A percentile compares a stretch with the other conserved stretches of the same genome.
phyloP scores from a whole-genome alignment of 2,329 filamentous ascomycete genomes.

The Neofusicoccum ribis region DNA sequence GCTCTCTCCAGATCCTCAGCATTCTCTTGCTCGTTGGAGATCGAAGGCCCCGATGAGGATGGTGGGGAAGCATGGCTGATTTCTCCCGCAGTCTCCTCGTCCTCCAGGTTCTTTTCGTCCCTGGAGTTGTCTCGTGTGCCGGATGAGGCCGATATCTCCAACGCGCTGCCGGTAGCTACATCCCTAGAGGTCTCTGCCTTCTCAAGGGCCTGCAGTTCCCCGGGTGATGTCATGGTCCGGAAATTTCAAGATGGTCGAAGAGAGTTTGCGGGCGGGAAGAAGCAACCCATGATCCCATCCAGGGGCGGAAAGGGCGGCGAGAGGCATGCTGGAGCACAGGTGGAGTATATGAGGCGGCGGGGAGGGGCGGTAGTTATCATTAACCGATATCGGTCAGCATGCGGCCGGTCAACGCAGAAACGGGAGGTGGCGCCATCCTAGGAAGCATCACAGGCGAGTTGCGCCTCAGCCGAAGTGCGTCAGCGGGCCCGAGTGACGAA shows the following conservation, averaged over 20 bases:
- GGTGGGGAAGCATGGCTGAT: not conserved
- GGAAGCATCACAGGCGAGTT: not conserved
- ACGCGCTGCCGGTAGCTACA: not conserved
- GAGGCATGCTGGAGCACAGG: not conserved
- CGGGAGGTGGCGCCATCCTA: not conserved
- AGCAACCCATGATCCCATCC: not conserved
- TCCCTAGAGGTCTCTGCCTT: not conserved
- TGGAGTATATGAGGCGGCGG: not conserved
- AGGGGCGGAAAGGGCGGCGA: not conserved
- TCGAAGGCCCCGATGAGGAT: constrained; percentile 10
- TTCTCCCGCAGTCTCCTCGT: not conserved
- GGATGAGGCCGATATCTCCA: not conserved
- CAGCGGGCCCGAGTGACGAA: not conserved
- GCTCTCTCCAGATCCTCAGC: constrained; percentile 24
- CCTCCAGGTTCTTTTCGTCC: not conserved
- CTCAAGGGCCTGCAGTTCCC: not conserved
- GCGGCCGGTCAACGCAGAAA: not conserved
- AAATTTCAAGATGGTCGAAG: not conserved
- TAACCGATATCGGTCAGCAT: constrained; percentile 10
- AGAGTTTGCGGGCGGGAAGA: not conserved
- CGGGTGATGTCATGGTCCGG: constrained; percentile 2
- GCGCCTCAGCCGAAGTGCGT: not conserved
- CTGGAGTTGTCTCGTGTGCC: not conserved
- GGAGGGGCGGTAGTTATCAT: not conserved
- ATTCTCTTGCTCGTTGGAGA: constrained; percentile 15